A percentile compares a stretch with the other conserved stretches of the same genome.
These are phyloP conservation scores for Lavandula angustifolia DNA, from an alignment of 257 asterid species.

Conservation along the genomic window DNA sequence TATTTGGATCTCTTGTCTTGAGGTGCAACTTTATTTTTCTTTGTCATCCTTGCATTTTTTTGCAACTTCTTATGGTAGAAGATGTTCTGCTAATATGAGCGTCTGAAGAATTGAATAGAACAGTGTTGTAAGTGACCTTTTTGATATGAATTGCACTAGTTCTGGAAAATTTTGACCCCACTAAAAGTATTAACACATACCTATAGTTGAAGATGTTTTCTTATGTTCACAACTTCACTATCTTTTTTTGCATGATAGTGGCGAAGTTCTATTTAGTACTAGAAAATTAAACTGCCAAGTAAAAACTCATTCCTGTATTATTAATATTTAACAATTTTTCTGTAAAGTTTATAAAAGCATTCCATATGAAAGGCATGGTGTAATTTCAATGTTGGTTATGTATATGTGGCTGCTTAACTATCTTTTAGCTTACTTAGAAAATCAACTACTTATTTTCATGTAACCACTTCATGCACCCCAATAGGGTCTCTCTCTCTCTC, in stretches of 20 bases:
- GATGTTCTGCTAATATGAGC: slow-evolving; percentile 5
- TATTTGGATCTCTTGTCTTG: slow-evolving; percentile 12
- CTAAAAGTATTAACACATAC: background rate
- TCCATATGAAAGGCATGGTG: slow-evolving; percentile 14
- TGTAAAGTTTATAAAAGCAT: slow-evolving; percentile 7
- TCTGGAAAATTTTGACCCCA: slow-evolving; percentile 6
- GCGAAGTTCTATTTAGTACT: background rate
- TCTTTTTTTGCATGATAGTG: slow-evolving; percentile 11
- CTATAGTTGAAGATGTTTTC: background rate
- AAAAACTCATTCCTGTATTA: background rate
- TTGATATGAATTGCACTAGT: slow-evolving; percentile 4
- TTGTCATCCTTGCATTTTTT: slow-evolving; percentile 14
- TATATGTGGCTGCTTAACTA: slow-evolving; percentile 11
- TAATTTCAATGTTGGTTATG: slow-evolving; percentile 1
- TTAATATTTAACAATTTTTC: slow-evolving; percentile 18
- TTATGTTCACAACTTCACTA: background rate
- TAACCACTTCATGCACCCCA: slow-evolving; percentile 17
- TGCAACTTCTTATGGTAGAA: background rate
- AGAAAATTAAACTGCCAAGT: background rate
- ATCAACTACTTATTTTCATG: background rate
- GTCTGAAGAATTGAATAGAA: slow-evolving; percentile 15
- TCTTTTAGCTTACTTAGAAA: slow-evolving; percentile 20
- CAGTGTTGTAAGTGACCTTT: slow-evolving; percentile 8
- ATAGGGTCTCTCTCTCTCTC: slow-evolving; percentile 12
- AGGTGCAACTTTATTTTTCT: slow-evolving; percentile 9